Evolutionary conservation across 371 early-diverging fungal species (phyloP).

Genomic region (Zopfochytrium polystomum): DNA sequence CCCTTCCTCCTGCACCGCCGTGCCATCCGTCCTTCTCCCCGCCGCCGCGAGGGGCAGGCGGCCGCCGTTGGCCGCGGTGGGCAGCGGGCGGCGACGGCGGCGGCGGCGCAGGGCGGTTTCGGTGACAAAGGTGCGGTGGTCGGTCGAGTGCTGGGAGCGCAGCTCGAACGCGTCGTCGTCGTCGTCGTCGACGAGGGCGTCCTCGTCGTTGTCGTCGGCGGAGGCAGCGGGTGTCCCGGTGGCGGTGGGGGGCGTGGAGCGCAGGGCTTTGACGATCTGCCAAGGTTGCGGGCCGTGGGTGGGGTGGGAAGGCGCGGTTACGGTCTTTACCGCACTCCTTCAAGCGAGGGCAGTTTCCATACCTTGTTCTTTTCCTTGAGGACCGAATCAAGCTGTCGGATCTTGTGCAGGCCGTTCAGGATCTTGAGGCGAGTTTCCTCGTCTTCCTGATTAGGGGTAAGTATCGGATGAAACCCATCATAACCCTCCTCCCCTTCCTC

Average conservation of each 20-base stretch:
- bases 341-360: not conserved
- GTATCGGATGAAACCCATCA: not conserved
- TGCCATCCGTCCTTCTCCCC: no score
- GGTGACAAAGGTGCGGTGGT: conserved; percentile 43
- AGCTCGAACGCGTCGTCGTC: conserved; percentile 40
- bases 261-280: no score
- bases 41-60: no score
- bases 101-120: conserved; percentile 44
- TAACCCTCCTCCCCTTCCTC: not conserved
- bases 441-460: not conserved
- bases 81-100: no score
- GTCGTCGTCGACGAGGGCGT: not conserved
- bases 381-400: conserved; percentile 37
- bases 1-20: not conserved
- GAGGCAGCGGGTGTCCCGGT: not conserved
- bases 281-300: no score
- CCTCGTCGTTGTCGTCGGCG: conserved; percentile 18
- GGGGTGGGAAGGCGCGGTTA: no score
- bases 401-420: conserved; percentile 30
- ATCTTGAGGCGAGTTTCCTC: conserved; percentile 19
- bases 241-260: not conserved
- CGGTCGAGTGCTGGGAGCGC: conserved; percentile 36
- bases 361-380: conserved; percentile 37
- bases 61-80: no score
- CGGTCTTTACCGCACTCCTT: not conserved